These are phyloP conservation scores for Acacia confusa DNA, from an alignment of 306 rosid genomes.

Conservation along the genomic window DNA sequence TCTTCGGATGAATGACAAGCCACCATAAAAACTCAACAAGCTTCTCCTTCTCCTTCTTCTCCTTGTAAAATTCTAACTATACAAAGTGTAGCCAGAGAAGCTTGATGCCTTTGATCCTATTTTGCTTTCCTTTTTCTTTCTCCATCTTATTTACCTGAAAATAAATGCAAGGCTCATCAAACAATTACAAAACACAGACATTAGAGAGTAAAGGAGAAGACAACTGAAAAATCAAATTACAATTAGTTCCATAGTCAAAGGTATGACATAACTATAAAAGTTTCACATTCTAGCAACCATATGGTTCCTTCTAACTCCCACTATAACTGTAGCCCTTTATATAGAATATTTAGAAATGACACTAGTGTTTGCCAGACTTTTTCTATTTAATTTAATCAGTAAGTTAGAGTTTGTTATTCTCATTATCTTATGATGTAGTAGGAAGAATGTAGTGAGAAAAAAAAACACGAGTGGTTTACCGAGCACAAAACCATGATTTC, in stretches of 20 bases:
- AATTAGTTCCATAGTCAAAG: neutral
- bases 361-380: constrained; percentile 7
- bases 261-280: neutral
- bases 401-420: neutral
- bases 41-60: no score
- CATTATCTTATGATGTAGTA: neutral
- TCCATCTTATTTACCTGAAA: no score
- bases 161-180: no score
- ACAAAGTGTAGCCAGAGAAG: no score
- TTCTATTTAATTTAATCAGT: neutral
- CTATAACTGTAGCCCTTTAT: neutral
- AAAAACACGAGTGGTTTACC: constrained; percentile 46
- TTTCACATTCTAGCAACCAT: neutral
- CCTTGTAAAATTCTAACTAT: no score
- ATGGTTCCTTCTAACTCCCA: constrained; percentile 17
- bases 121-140: no score
- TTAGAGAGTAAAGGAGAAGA: no score
- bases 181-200: no score
- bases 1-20: no score
- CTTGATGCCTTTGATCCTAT: no score
- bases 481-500: constrained; percentile 90
- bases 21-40: no score
- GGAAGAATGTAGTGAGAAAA: constrained; percentile 2
- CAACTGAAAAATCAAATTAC: no score
- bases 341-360: neutral